phyloP scores from a whole-genome alignment of 2,329 filamentous ascomycete genomes.

The Fusarium bactridioides region DNA sequence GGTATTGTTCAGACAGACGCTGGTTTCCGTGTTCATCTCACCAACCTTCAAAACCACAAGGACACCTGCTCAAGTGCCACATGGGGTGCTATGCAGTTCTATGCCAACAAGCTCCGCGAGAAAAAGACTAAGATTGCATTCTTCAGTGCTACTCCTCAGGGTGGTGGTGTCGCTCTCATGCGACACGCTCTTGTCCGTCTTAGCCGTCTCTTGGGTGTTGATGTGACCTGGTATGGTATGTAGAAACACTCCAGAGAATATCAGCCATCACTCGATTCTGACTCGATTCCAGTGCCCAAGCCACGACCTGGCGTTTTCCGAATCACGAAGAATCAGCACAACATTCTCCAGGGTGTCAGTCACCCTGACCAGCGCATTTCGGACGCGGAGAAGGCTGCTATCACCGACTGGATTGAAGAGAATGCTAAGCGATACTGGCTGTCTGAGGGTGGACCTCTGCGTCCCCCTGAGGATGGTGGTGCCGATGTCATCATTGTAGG shows the following conservation, averaged over 20 bases:
- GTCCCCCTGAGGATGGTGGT: constrained; percentile 70
- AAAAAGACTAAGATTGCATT: constrained; percentile 76
- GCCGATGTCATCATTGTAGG: constrained; percentile 75
- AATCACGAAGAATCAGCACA: constrained; percentile 88
- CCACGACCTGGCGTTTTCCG: constrained; percentile 81
- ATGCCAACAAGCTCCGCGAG: constrained; percentile 67
- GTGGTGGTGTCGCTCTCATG: constrained; percentile 85
- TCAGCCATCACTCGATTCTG: neutral
- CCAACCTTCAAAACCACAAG: constrained; percentile 64
- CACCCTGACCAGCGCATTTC: constrained; percentile 70
- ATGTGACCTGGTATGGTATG: constrained; percentile 76
- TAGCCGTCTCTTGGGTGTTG: constrained; percentile 69
- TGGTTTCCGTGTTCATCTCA: constrained; percentile 68
- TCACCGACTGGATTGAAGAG: constrained; percentile 75
- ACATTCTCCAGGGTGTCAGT: constrained; percentile 83
- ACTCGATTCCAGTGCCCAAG: constrained; percentile 67
- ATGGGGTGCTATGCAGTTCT: constrained; percentile 71
- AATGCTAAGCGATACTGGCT: constrained; percentile 82
- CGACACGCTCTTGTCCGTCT: constrained; percentile 80
- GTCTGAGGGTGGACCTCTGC: constrained; percentile 70
- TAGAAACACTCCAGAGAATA: neutral
- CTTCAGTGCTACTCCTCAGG: constrained; percentile 82
- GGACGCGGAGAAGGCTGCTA: constrained; percentile 65
- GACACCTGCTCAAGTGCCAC: constrained; percentile 67
- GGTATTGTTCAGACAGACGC: constrained; percentile 77